Conservation (phyloP, 495 filamentous ascomycete genomes). For the Aspergillus indologenus region DNA sequence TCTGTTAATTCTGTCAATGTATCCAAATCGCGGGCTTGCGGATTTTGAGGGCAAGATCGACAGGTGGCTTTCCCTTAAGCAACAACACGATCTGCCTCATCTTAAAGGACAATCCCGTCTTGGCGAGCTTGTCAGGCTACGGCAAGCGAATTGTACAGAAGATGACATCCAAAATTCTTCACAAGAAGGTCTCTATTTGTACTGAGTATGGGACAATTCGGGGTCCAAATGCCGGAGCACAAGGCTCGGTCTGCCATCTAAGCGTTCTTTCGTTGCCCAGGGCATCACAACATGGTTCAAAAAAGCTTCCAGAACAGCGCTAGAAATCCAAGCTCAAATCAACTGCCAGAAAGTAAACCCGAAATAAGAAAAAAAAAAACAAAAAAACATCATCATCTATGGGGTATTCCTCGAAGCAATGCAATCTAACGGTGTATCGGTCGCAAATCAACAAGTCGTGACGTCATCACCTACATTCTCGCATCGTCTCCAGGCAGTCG, state of each 20-base stretch:
- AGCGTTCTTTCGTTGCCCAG: no score
- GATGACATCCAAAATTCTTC: no score
- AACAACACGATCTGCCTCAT: not conserved
- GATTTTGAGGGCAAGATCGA: not conserved
- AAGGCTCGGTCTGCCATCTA: no score
- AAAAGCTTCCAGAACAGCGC: not conserved
- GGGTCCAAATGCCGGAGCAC: no score
- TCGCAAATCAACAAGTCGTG: not conserved
- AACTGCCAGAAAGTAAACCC: no score
- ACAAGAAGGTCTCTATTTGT: no score
- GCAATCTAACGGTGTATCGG: not conserved
- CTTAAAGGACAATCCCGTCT: not conserved
- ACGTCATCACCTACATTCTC: constrained; percentile 4
- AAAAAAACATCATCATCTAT: not conserved
- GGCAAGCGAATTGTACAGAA: no score
- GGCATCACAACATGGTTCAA: no score
- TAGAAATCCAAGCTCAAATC: not conserved
- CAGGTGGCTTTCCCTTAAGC: not conserved
- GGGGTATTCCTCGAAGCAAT: not conserved
- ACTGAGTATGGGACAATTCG: no score
- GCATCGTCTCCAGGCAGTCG: constrained; percentile 18
- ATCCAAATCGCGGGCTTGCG: not conserved
- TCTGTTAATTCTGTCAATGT: not conserved
- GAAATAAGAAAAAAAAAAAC: not conserved
- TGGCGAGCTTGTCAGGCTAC: not conserved